Conservation (phyloP, 345 rosid species). For the Passiflora organensis region DNA sequence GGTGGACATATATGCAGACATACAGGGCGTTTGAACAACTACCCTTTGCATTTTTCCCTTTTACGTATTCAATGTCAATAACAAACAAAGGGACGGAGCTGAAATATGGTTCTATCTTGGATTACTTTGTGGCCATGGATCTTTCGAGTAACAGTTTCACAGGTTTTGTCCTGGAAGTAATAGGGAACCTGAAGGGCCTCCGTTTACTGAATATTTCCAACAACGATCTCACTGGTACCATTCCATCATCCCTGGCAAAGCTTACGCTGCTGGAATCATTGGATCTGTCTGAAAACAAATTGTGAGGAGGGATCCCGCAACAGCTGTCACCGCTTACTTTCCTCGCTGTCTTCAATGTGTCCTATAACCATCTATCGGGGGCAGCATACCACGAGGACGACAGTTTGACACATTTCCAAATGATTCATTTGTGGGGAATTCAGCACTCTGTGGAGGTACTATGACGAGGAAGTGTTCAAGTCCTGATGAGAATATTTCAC, state of each 20-base stretch:
- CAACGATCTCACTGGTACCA: slow-evolving; percentile 23
- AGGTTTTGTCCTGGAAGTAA: background rate
- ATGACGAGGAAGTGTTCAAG: background rate
- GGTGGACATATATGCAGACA: background rate
- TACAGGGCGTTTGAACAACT: no score
- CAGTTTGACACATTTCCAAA: background rate
- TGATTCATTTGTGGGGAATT: background rate
- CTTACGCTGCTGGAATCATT: background rate
- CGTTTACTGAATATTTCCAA: slow-evolving; percentile 9
- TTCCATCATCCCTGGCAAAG: background rate
- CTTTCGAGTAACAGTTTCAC: slow-evolving; percentile 6
- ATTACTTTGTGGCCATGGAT: slow-evolving; percentile 6
- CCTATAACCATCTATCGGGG: background rate
- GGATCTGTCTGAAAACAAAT: background rate
- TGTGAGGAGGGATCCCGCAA: background rate
- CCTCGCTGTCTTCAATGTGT: background rate
- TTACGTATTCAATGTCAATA: background rate
- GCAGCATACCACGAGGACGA: background rate
- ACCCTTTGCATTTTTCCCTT: background rate
- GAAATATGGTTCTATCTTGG: background rate
- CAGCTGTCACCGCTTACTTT: background rate
- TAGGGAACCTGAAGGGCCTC: slow-evolving; percentile 10
- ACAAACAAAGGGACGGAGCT: background rate
- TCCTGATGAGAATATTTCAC: background rate
- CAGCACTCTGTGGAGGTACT: background rate